These are phyloP conservation scores for Phtheirospermum japonicum DNA, from an alignment of 257 asterid species.

Conservation along the genomic window DNA sequence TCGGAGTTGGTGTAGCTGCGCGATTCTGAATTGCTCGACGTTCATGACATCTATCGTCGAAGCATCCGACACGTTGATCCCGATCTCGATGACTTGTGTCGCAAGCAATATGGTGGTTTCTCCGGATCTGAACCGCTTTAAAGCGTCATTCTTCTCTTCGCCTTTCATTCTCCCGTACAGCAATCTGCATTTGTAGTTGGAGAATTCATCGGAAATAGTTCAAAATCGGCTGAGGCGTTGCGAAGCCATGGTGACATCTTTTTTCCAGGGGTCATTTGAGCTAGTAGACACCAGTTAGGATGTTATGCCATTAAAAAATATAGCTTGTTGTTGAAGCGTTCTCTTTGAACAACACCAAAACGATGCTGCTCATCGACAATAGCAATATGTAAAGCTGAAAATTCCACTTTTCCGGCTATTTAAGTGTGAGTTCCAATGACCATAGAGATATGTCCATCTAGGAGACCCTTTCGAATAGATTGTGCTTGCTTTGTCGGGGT, in stretches of 20 bases:
- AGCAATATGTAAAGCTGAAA: slow-evolving; percentile 85
- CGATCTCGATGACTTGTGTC: slow-evolving; percentile 91
- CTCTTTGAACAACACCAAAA: slow-evolving; percentile 97
- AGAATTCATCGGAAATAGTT: slow-evolving; percentile 59
- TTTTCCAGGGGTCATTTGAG: slow-evolving; percentile 41
- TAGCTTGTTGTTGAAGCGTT: slow-evolving; percentile 90
- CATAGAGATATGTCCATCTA: slow-evolving; percentile 74
- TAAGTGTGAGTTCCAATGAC: slow-evolving; percentile 93
- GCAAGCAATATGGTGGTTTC: slow-evolving; percentile 77
- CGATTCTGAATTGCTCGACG: slow-evolving; percentile 89
- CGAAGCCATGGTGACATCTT: slow-evolving; percentile 62
- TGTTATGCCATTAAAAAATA: slow-evolving; percentile 54
- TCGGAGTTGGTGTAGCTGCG: slow-evolving; percentile 89
- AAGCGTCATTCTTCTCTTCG: slow-evolving; percentile 76
- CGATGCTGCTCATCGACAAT: slow-evolving; percentile 95
- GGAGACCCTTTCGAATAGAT: slow-evolving; percentile 76
- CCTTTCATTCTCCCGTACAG: slow-evolving; percentile 87
- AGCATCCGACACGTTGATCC: slow-evolving; percentile 94
- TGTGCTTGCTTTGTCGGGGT: slow-evolving; percentile 75
- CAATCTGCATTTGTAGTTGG: slow-evolving; percentile 63
- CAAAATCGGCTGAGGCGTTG: slow-evolving; percentile 80
- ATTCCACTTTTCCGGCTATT: slow-evolving; percentile 83
- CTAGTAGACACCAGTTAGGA: slow-evolving; percentile 47
- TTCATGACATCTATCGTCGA: slow-evolving; percentile 99
- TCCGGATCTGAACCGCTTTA: slow-evolving; percentile 66